phyloP scores from a whole-genome alignment of 371 early-diverging fungal genomes.

The Actinomortierella wolfii region DNA sequence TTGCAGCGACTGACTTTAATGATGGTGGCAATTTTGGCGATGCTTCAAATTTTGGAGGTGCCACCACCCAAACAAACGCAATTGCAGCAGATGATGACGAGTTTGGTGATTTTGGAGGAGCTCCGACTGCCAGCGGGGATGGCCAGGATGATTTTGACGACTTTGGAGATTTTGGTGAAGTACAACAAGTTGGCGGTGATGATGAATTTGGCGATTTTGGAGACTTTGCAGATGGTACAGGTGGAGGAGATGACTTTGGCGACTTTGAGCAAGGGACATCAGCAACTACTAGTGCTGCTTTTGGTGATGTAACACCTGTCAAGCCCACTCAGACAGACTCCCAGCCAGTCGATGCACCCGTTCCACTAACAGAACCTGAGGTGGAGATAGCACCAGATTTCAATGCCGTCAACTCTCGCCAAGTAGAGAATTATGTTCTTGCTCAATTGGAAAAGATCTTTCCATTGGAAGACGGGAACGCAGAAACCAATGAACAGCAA shows the following conservation, averaged over 20 bases:
- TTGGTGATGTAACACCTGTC: slow-evolving; percentile 12
- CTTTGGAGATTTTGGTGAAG: slow-evolving; percentile 38
- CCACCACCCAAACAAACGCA: slow-evolving; percentile 2
- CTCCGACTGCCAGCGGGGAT: slow-evolving; percentile 12
- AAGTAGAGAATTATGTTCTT: slow-evolving; percentile 37
- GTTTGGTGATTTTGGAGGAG: slow-evolving; percentile 39
- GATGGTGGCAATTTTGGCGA: slow-evolving; percentile 31
- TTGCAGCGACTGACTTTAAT: neutral
- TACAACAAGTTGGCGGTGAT: slow-evolving; percentile 12
- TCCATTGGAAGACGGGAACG: neutral
- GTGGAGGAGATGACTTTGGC: slow-evolving; percentile 34
- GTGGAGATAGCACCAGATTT: slow-evolving; percentile 44
- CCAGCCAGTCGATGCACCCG: neutral
- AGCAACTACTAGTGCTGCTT: neutral
- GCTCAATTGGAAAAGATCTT: slow-evolving; percentile 9
- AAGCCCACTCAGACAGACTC: neutral
- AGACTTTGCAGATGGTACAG: slow-evolving; percentile 21
- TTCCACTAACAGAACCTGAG: slow-evolving; percentile 2
- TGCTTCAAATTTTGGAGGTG: slow-evolving; percentile 18
- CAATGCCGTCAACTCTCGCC: slow-evolving; percentile 36
- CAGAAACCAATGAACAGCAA: slow-evolving; percentile 13
- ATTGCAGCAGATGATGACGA: slow-evolving; percentile 11
- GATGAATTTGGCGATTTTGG: slow-evolving; percentile 44
- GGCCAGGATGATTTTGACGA: slow-evolving; percentile 42
- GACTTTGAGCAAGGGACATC: slow-evolving; percentile 12